Base-by-base conservation (phyloP, 2,329 filamentous ascomycete species). In the Grosmannia penicillata region DNA sequence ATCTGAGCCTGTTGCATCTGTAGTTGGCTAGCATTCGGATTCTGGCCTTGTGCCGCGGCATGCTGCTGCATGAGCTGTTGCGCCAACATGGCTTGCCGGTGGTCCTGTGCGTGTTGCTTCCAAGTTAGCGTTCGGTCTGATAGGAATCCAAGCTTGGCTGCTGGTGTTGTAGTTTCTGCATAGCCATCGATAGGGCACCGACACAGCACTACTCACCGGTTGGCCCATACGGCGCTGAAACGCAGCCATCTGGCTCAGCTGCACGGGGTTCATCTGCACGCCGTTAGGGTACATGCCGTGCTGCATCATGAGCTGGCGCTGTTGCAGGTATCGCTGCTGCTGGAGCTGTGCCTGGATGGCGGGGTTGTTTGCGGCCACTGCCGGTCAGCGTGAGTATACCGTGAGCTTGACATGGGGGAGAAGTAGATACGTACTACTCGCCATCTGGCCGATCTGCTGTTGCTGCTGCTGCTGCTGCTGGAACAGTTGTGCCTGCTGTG, bases 401-500 rank as follows among this genome's bases (percentile, higher is more conserved):
- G n/a, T n/a, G n/a, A 11, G 31, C 10, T 27, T 50, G 48, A 13
- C 13, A 28, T 28, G 28, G 15, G 26, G 11, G 3, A 15, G 5
- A 29, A 21, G 10, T 18, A 17, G 33, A 33, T 29, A 54, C 53
- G 48, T 47, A 58, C 54, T 48, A 26, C n/a, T n/a, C n/a, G 48
- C 51, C 47, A 58, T 57, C 32, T 55, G 53, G 27, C 56, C 57
- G 45, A 63, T 65, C 36, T 68, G 63, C 15, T 48, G 48, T 43
- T 72, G 70, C 44, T 72, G 70, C 36, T 68, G 63, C 15, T 48
- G 48, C 44, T 72, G 70, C 44, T 72, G 70, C 40, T 72, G 72
- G 43, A 75, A 67, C 53, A 76, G 60, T 47, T 74, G 71, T 43
- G 62, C 61, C 50, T 70, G 66, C 37, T 61, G 66, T 30, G 79